Base-by-base conservation (phyloP, 257 asterid species). In the Gynochthodes officinalis region DNA sequence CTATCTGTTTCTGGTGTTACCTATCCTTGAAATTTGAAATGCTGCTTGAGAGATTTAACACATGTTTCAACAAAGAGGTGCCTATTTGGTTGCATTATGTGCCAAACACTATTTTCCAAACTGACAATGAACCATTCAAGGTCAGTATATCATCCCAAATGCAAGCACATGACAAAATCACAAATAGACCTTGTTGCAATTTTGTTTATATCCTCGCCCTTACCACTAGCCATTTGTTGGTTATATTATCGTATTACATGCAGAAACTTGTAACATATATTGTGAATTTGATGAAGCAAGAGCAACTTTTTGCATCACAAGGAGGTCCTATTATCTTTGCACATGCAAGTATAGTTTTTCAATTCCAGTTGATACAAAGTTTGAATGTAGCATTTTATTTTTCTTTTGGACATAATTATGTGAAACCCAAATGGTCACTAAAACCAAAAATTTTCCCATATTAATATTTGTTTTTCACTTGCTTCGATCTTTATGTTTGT, bases 81-180 rank as follows among this genome's bases (percentile, higher is more conserved):
- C 98, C 98, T 78, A 92, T 93, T 73, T 93, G 98, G 98, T 73
- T 93, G 86, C 98, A 93, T 78, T 93, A 89, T 70, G 88, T 90
- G 57, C 96, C 93, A 2, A 94, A 92, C 67, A 90, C 96, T 73
- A 90, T 87, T 73, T 93, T 93, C 74, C 91, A 97, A 64, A 93
- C 97, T 37, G 97, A 93, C 74, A 90, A 78, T 19, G 88, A 88
- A 76, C 84, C 85, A 69, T 93, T 93, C 84, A 93, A 90, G 98
- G 98, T 93, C 63, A 32, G 73, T 55, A 4, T 6, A 49, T 50
- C 63, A 68, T 67, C 48, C 23, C 35, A 27, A 27, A 35, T 14
- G n/a, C n/a, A n/a, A n/a, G n/a, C n/a, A n/a, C n/a, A n/a, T n/a
- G n/a, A n/a, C n/a, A n/a, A n/a, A n/a, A n/a, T n/a, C n/a, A n/a